A percentile compares a stretch with the other conserved stretches of the same genome.
Conservation (phyloP, 2,329 filamentous ascomycete genomes). For the Ophiostoma fasciatum region DNA sequence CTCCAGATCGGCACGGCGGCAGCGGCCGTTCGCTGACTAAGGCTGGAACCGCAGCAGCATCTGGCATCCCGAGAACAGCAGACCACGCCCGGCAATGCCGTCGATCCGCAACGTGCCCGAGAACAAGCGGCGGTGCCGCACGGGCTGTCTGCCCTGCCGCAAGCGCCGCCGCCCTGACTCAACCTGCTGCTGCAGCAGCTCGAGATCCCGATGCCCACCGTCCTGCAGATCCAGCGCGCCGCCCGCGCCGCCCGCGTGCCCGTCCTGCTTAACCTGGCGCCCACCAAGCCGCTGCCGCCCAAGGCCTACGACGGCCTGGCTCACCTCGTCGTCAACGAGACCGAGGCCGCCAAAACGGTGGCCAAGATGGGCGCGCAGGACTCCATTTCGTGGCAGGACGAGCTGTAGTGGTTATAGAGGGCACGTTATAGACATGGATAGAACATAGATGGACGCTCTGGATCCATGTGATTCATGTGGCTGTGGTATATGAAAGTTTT, state of each 20-base stretch:
- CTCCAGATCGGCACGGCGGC: too few species aligned
- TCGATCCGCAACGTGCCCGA: neutral
- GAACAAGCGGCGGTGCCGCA: neutral
- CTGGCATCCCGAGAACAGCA: too few species aligned
- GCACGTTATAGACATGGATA: too few species aligned
- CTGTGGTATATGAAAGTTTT: too few species aligned
- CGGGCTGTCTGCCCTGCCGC: neutral
- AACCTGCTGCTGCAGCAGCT: constrained; percentile 43
- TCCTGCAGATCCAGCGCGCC: constrained; percentile 30
- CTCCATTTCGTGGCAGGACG: constrained; percentile 49
- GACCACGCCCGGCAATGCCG: neutral
- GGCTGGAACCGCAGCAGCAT: too few species aligned
- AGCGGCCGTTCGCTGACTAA: too few species aligned
- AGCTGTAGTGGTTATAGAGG: too few species aligned
- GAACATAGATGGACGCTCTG: too few species aligned
- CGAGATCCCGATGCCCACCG: constrained; percentile 39
- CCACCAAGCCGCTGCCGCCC: constrained; percentile 38
- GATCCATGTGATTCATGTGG: too few species aligned
- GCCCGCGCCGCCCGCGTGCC: constrained; percentile 24
- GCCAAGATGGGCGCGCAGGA: constrained; percentile 48
- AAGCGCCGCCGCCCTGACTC: constrained; percentile 16
- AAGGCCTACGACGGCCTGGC: constrained; percentile 41
- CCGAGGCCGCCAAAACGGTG: constrained; percentile 51
- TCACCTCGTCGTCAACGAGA: constrained; percentile 60
- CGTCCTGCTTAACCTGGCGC: constrained; percentile 61